Evolutionary conservation across 2,329 filamentous ascomycete species (phyloP).

Genomic region (Thelonectria olida): DNA sequence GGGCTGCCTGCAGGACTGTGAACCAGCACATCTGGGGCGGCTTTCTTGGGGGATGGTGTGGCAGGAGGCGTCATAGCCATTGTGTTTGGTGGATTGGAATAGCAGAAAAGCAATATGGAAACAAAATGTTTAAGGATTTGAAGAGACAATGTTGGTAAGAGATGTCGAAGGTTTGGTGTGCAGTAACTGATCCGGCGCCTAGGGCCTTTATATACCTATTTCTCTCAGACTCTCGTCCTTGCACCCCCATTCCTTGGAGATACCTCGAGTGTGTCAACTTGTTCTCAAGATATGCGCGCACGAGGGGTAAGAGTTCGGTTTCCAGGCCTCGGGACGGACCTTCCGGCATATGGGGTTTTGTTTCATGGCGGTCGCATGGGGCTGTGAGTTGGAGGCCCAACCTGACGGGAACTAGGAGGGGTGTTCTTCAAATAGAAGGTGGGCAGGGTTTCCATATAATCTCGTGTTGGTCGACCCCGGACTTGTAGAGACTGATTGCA

Average conservation of each 20-base stretch:
- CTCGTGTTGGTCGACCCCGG: slow-evolving; percentile 10
- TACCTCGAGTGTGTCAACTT: not conserved
- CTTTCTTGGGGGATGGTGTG: not conserved
- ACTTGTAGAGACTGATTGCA: not conserved
- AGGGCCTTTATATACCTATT: not conserved
- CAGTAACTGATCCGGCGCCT: not conserved
- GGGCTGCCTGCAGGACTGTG: not conserved
- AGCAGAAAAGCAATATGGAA: not conserved
- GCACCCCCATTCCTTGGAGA: not conserved
- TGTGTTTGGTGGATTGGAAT: not conserved
- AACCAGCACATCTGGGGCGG: not conserved
- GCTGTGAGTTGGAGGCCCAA: not conserved
- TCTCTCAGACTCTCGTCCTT: not conserved
- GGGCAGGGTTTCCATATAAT: too few relatives aligned
- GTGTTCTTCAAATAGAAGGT: too few relatives aligned
- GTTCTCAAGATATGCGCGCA: not conserved
- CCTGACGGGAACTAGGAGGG: not conserved
- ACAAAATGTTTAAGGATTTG: not conserved
- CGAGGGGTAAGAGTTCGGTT: not conserved
- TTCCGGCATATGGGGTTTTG: not conserved
- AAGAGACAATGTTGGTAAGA: not conserved
- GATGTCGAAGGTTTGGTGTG: not conserved
- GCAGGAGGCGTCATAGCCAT: not conserved
- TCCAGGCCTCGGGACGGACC: not conserved
- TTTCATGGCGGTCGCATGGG: not conserved